Evolutionary conservation across 1,139 yeast genomes (phyloP).

Genomic region (Insectozyma bohioensis): DNA sequence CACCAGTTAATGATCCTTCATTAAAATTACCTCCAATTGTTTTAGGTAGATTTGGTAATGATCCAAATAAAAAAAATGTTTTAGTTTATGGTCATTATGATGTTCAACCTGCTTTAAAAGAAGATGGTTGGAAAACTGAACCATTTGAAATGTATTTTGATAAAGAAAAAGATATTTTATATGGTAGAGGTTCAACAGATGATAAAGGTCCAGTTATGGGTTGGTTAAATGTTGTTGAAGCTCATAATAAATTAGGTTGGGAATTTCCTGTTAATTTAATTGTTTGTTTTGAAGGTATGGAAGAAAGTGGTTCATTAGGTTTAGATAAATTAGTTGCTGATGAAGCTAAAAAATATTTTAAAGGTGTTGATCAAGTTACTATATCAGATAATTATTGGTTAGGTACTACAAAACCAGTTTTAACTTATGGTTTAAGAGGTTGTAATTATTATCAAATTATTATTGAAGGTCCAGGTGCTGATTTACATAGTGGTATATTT

Average conservation of each 20-base stretch:
- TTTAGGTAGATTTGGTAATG: constrained; percentile 80
- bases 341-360: constrained; percentile 80
- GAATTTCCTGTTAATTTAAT: constrained; percentile 92
- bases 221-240: constrained; percentile 92
- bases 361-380: constrained; percentile 89
- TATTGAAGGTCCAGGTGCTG: constrained; percentile 92
- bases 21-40: constrained; percentile 91
- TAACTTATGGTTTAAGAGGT: constrained; percentile 97
- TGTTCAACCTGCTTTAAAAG: constrained; percentile 91
- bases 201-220: constrained; percentile 98
- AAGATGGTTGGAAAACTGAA: constrained; percentile 95
- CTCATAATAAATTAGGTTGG: constrained; percentile 79
- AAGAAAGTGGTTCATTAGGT: constrained; percentile 94
- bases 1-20: constrained; percentile 64
- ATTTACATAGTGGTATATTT: constrained; percentile 94
- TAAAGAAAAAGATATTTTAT: constrained; percentile 62
- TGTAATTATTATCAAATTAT: constrained; percentile 86
- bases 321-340: constrained; percentile 76
- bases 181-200: constrained; percentile 95
- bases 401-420: constrained; percentile 93
- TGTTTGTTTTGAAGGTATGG: constrained; percentile 98
- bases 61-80: constrained; percentile 79
- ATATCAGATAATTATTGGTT: constrained; percentile 98
- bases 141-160: constrained; percentile 72
- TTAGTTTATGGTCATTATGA: constrained; percentile 96